Percentiles rank a stretch among this genome's conserved stretches.
Evolutionary conservation across 345 rosid species (phyloP).

Genomic region (Citrus maxima): DNA sequence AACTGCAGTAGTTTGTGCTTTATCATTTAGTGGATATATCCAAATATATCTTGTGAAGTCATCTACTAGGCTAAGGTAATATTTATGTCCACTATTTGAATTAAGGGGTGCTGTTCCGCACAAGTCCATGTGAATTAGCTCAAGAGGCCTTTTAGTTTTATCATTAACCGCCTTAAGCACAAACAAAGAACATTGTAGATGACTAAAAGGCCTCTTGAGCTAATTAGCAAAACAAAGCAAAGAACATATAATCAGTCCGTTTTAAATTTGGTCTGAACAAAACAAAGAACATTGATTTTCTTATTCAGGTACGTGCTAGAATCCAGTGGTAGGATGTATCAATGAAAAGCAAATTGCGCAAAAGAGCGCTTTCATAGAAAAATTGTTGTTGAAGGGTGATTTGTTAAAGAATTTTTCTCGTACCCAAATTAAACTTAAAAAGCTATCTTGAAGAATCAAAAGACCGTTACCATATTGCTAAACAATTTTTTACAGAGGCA

Average conservation of each 20-base stretch:
- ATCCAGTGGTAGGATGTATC: background rate
- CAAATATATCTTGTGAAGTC: background rate
- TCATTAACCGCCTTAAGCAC: no score
- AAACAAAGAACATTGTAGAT: no score
- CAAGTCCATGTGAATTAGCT: no score
- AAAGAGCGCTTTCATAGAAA: background rate
- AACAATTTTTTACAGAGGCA: conserved; percentile 4
- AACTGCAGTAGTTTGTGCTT: background rate
- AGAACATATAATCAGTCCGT: no score
- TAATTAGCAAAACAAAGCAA: no score
- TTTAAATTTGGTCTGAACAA: no score
- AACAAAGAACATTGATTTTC: no score
- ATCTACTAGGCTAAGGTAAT: background rate
- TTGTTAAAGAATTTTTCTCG: conserved; percentile 15
- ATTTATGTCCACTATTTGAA: background rate
- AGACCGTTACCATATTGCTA: conserved; percentile 7
- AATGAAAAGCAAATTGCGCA: background rate
- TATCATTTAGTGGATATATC: background rate
- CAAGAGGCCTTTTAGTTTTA: background rate
- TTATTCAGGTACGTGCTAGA: no score
- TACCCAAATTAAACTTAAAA: background rate
- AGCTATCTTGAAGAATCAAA: conserved; percentile 6
- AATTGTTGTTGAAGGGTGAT: background rate
- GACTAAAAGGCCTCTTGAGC: no score
- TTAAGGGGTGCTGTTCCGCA: background rate